Evolutionary conservation across 1,284 basidiomycete genomes (phyloP).

Genomic region (Moesziomyces antarcticus): DNA sequence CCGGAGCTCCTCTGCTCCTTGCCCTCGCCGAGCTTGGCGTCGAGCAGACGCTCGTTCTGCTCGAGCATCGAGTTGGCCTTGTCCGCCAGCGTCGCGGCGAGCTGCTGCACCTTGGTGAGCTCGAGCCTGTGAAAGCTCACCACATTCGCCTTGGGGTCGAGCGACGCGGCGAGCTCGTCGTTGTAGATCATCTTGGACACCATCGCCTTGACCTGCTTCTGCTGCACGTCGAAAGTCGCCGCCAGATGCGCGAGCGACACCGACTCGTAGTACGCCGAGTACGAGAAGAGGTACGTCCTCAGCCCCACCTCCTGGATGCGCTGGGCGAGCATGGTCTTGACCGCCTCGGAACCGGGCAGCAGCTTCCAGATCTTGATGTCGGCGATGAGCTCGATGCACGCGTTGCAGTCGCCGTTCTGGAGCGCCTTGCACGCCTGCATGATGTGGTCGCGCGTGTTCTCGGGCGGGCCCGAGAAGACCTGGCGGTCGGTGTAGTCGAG

Average conservation of each 20-base stretch:
- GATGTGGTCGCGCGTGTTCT: slow-evolving; percentile 98
- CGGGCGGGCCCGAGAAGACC: slow-evolving; percentile 97
- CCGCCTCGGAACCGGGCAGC: slow-evolving; percentile 84
- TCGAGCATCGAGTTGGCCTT: slow-evolving; percentile 89
- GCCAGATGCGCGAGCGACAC: slow-evolving; percentile 88
- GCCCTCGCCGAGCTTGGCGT: slow-evolving; percentile 79
- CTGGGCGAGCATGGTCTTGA: slow-evolving; percentile 94
- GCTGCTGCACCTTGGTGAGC: slow-evolving; percentile 72
- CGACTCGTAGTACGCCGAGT: slow-evolving; percentile 91
- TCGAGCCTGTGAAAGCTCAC: slow-evolving; percentile 89
- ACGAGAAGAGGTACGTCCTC: slow-evolving; percentile 97
- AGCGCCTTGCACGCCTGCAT: slow-evolving; percentile 98
- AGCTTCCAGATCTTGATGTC: slow-evolving; percentile 98
- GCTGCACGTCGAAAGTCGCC: slow-evolving; percentile 84
- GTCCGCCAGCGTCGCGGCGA: slow-evolving; percentile 76
- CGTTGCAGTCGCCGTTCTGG: slow-evolving; percentile 96
- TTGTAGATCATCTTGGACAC: slow-evolving; percentile 99
- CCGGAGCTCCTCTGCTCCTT: slow-evolving; percentile 45
- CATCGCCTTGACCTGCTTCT: slow-evolving; percentile 85
- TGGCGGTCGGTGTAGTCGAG: slow-evolving; percentile 97
- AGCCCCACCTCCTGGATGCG: slow-evolving; percentile 98
- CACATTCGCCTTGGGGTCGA: slow-evolving; percentile 87
- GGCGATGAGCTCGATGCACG: slow-evolving; percentile 89
- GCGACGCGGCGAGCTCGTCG: slow-evolving; percentile 90
- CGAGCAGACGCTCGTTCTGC: slow-evolving; percentile 93